Conservation (phyloP, 2,329 filamentous ascomycete genomes). For the Bipolaris gigantea region DNA sequence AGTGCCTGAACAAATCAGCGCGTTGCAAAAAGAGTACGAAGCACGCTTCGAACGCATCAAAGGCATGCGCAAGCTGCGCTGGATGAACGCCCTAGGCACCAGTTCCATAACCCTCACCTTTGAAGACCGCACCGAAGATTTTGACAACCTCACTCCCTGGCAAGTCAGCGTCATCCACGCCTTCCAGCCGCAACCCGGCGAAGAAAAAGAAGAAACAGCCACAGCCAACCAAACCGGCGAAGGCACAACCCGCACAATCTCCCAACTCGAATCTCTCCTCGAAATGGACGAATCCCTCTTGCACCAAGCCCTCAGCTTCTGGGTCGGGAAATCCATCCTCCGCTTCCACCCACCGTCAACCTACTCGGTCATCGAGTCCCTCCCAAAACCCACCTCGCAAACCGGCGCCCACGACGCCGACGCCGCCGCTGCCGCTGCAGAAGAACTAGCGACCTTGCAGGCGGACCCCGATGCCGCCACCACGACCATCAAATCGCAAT, state of each 20-base stretch:
- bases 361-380: constrained; percentile 67
- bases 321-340: constrained; percentile 70
- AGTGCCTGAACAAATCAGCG: constrained; percentile 61
- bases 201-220: constrained; percentile 17
- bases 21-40: constrained; percentile 71
- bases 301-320: constrained; percentile 67
- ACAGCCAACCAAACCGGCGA: constrained; percentile 19
- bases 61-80: constrained; percentile 80
- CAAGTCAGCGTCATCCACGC: constrained; percentile 86
- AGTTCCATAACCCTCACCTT: constrained; percentile 81
- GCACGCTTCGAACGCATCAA: constrained; percentile 78
- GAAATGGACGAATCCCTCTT: constrained; percentile 76
- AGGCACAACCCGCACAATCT: constrained; percentile 45
- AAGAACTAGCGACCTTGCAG: constrained; percentile 40
- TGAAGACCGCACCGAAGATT: constrained; percentile 72
- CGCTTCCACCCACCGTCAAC: constrained; percentile 52
- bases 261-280: constrained; percentile 57
- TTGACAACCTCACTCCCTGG: constrained; percentile 79
- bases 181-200: constrained; percentile 62
- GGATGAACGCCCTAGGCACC: constrained; percentile 80
- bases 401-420: constrained; percentile 28
- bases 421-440: constrained; percentile 44
- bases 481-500: constrained; percentile 54
- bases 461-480: constrained; percentile 47
- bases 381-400: constrained; percentile 34